A percentile compares a stretch with the other conserved stretches of the same genome.
These are phyloP conservation scores for Ganoderma lucidum DNA, from an alignment of 1,284 basidiomycete species.

Conservation along the genomic window DNA sequence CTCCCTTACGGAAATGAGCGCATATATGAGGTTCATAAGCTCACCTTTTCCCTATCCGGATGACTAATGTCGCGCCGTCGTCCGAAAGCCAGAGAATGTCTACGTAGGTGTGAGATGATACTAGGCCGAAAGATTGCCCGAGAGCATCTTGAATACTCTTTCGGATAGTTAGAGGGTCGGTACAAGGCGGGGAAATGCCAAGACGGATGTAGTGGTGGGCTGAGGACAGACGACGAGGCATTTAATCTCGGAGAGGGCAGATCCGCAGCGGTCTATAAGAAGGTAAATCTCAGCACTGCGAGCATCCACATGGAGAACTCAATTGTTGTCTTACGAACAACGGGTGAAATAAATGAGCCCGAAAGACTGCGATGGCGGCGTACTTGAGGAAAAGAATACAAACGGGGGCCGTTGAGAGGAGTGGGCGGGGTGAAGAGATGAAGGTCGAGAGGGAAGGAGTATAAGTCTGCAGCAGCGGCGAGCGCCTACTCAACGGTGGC, in stretches of 20 bases:
- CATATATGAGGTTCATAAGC: background rate
- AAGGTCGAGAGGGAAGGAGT: background rate
- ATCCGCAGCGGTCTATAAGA: slow-evolving; percentile 1
- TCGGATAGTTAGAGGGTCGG: slow-evolving; percentile 49
- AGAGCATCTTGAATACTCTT: slow-evolving; percentile 54
- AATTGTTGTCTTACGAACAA: background rate
- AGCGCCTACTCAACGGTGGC: background rate
- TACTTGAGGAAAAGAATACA: background rate
- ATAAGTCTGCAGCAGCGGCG: background rate
- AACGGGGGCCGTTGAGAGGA: background rate
- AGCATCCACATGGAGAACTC: background rate
- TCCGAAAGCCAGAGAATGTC: slow-evolving; percentile 50
- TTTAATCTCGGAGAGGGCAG: background rate
- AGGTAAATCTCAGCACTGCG: background rate
- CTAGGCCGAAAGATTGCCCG: slow-evolving; percentile 50
- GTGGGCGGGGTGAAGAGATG: background rate
- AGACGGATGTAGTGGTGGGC: slow-evolving; percentile 51
- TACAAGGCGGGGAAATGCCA: slow-evolving; percentile 42
- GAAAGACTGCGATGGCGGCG: background rate
- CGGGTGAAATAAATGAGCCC: background rate
- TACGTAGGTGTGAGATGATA: slow-evolving; percentile 48
- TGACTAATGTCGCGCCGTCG: slow-evolving; percentile 44
- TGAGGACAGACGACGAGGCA: slow-evolving; percentile 24
- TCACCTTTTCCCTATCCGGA: slow-evolving; percentile 46
- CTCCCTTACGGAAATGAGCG: background rate